Evolutionary conservation across 169 alveolate genomes (phyloP), one percentile per base, ranked within the genome.

Genomic region (Plasmodium reichenowi): DNA sequence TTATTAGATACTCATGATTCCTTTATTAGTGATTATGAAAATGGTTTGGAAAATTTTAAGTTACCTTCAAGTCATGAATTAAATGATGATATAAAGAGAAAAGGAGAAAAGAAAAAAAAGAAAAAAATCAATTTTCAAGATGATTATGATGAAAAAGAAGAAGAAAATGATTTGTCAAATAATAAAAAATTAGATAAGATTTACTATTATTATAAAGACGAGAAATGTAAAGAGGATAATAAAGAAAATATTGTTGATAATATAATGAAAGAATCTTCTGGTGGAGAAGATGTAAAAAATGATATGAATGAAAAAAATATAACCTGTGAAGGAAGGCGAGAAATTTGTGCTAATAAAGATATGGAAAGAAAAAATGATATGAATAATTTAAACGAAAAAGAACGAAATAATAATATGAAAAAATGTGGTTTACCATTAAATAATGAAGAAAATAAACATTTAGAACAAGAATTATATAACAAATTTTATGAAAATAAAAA

Each of bases 381-480:
- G 5, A 17, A 22, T 20, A 70, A 70, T 47, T 12, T 7, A 50
- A 12, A 70, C 6, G 45, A 12, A 24, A 13, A 17, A 70, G 68
- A 47, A 54, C 12, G 0, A 12, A 15, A 66, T 66, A 22, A 43
- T 15, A 73, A 26, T 54, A 73, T 73, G 54, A 62, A 73, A 45
- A 73, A 73, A 22, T 26, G 10, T 8, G 29, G 45, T 12, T 43
- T 38, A 22, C 5, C 68, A 1, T 73, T 64, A 43, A 48, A 17
- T 20, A 76, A 54, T 64, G 10, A 29, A 47, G 71, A 64, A 10
- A 58, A 76, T 58, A 17, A 52, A 22, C 48, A 66, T 13, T 15
- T 66, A 29, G 89, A 78, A 58, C 64, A 78, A 26, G 89, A 78
- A 59, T 45, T 78, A 12, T 78, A 78, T 45, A 78, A 59, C 60